Conservation (phyloP, 2,329 filamentous ascomycete species). For the Myriosclerotinia scirpicola region DNA sequence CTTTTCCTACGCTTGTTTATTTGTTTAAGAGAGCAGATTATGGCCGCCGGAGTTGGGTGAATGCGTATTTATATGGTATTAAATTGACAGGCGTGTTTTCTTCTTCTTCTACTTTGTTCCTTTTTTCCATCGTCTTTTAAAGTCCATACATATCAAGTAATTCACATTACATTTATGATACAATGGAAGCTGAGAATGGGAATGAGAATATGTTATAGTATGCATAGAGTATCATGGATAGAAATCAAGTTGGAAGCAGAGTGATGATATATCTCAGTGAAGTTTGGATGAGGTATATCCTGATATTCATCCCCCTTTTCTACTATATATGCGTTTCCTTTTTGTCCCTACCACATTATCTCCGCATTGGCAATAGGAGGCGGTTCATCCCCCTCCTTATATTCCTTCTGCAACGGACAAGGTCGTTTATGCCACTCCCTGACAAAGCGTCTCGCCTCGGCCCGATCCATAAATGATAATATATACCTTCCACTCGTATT, state of each 20-base stretch:
- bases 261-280: background rate
- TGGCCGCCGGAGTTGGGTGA: constrained; percentile 40
- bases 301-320: background rate
- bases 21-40: constrained; percentile 38
- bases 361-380: constrained; percentile 47
- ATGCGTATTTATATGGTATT: constrained; percentile 26
- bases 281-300: background rate
- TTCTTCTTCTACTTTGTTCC: background rate
- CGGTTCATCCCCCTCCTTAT: constrained; percentile 42
- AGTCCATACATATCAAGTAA: background rate
- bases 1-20: constrained; percentile 27
- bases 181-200: background rate
- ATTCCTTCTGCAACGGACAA: constrained; percentile 41
- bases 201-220: constrained; percentile 23
- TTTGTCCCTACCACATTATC: constrained; percentile 47
- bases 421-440: constrained; percentile 52
- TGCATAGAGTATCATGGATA: constrained; percentile 24
- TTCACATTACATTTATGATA: background rate
- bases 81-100: constrained; percentile 25
- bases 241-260: background rate
- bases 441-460: constrained; percentile 47
- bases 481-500: constrained; percentile 34
- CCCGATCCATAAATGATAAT: constrained; percentile 37
- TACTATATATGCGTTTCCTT: background rate
- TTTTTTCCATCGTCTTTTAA: background rate